Evolutionary conservation across 768 basidiomycete genomes (phyloP).

Genomic region (Mycena sanguinolenta): DNA sequence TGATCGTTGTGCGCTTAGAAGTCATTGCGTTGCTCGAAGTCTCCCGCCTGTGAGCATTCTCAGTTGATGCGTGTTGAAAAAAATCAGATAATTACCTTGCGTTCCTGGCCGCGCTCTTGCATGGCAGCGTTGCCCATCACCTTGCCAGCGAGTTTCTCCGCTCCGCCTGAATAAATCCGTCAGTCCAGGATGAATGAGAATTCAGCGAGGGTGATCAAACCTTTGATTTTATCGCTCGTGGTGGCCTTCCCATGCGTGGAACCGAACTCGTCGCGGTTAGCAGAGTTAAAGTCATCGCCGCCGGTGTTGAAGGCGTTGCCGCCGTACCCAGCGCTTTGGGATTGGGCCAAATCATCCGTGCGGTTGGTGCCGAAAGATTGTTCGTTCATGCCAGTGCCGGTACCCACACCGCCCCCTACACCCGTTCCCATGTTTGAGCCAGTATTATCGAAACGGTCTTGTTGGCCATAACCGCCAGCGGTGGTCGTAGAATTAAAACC

Average conservation of each 20-base stretch:
- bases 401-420: not conserved
- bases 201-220: not conserved
- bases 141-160: slow-evolving; percentile 28
- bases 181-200: not conserved
- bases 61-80: not conserved
- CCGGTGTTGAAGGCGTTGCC: too few relatives aligned
- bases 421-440: slow-evolving; percentile 7
- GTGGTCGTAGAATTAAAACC: slow-evolving; percentile 16
- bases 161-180: slow-evolving; percentile 16
- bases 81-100: slow-evolving; percentile 18
- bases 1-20: not conserved
- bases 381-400: slow-evolving; percentile 11
- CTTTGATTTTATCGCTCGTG: slow-evolving; percentile 33
- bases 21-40: slow-evolving; percentile 4
- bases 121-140: slow-evolving; percentile 18
- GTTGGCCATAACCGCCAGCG: slow-evolving; percentile 17
- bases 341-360: not conserved
- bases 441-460: slow-evolving; percentile 22
- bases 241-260: not conserved
- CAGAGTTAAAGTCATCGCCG: too few relatives aligned
- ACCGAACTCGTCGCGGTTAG: not conserved
- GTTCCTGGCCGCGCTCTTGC: slow-evolving; percentile 31
- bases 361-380: slow-evolving; percentile 8
- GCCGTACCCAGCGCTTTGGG: too few relatives aligned
- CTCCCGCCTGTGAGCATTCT: slow-evolving; percentile 8